Conservation (phyloP, 345 rosid species). For the Populus deltoides region DNA sequence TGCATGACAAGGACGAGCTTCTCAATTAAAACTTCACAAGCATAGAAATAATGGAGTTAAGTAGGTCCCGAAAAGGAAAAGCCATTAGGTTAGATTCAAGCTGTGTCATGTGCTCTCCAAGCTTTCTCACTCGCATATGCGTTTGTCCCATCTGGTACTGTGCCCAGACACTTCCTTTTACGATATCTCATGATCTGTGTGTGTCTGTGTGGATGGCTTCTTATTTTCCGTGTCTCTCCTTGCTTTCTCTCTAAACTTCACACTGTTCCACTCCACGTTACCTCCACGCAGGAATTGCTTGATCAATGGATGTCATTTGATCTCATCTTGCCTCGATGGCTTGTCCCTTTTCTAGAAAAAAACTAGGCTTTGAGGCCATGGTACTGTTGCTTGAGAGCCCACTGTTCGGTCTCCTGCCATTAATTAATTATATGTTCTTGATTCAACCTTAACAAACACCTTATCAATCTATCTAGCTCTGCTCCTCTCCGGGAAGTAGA, state of each 20-base stretch:
- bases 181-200: background rate
- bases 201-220: background rate
- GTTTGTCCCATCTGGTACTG: slow-evolving; percentile 26
- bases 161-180: background rate
- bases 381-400: no score
- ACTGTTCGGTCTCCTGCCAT: no score
- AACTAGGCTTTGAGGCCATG: no score
- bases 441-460: background rate
- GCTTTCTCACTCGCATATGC: slow-evolving; percentile 36
- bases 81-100: background rate
- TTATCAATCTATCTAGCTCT: background rate
- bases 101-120: slow-evolving; percentile 7
- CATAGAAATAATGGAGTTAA: background rate
- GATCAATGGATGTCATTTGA: no score
- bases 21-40: background rate
- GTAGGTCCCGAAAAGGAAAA: background rate
- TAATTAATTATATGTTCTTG: background rate
- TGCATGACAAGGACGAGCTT: background rate
- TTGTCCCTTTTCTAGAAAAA: no score
- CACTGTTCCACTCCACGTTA: no score
- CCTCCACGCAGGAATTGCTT: no score
- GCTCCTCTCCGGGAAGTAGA: background rate
- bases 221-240: background rate
- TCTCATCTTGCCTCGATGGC: no score
- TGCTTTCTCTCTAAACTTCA: background rate